Conservation (phyloP, 306 rosid genomes). For the Begonia masoniana region DNA sequence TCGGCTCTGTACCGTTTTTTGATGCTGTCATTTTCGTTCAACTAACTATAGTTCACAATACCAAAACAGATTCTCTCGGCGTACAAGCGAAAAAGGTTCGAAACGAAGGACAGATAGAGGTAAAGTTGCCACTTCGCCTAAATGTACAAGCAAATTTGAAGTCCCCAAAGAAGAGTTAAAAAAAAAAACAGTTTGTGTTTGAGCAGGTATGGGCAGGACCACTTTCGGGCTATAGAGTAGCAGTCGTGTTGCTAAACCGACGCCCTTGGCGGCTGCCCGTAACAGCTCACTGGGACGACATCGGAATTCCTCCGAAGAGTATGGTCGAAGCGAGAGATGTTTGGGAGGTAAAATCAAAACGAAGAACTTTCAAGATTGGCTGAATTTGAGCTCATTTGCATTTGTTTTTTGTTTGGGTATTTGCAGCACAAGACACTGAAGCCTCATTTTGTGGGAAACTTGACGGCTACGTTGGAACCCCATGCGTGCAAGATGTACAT, state of each 20-base stretch:
- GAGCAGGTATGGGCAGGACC: slow-evolving; percentile 92
- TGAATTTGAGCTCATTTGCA: too few species aligned
- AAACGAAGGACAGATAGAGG: slow-evolving; percentile 82
- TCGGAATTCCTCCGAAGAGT: slow-evolving; percentile 53
- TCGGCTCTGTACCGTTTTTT: too few species aligned
- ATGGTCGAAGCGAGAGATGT: slow-evolving; percentile 69
- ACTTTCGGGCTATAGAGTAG: slow-evolving; percentile 61
- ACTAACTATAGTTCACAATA: too few species aligned
- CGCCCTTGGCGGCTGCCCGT: slow-evolving; percentile 22
- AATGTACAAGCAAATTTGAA: neutral
- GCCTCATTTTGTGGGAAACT: slow-evolving; percentile 34
- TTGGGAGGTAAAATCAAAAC: slow-evolving; percentile 55
- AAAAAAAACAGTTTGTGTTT: neutral
- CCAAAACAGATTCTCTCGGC: slow-evolving; percentile 55
- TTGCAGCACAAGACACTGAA: slow-evolving; percentile 72
- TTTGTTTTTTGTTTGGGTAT: neutral
- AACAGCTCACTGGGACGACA: slow-evolving; percentile 77
- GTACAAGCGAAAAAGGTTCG: slow-evolving; percentile 84
- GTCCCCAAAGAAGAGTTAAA: neutral
- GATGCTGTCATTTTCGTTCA: too few species aligned
- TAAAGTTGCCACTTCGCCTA: slow-evolving; percentile 6
- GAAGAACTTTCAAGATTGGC: too few species aligned
- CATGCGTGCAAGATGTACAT: slow-evolving; percentile 70
- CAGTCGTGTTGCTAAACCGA: slow-evolving; percentile 52
- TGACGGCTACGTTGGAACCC: slow-evolving; percentile 45